These are phyloP conservation scores for Dentipellis sp. DNA, from an alignment of 768 basidiomycete species.

Conservation along the genomic window DNA sequence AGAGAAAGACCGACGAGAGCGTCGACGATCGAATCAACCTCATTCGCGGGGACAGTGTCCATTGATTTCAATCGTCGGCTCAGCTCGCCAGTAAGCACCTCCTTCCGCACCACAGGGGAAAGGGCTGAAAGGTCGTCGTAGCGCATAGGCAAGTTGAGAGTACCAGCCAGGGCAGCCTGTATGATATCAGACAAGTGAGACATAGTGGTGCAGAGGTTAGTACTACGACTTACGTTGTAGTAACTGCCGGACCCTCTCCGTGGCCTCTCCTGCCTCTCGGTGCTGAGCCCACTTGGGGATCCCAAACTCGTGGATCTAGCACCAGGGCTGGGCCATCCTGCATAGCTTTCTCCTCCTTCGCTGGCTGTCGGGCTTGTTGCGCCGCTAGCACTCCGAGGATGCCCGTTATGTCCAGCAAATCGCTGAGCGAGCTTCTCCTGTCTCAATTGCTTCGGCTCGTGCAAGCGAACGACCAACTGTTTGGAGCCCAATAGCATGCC, in stretches of 20 bases:
- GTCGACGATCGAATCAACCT: slow-evolving; percentile 63
- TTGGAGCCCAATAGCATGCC: slow-evolving; percentile 62
- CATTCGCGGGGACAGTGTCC: slow-evolving; percentile 41
- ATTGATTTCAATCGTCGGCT: slow-evolving; percentile 60
- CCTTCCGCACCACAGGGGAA: slow-evolving; percentile 82
- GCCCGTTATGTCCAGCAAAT: slow-evolving; percentile 67
- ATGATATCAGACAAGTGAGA: neutral
- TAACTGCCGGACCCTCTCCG: slow-evolving; percentile 81
- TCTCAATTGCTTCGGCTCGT: slow-evolving; percentile 87
- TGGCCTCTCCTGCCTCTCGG: slow-evolving; percentile 54
- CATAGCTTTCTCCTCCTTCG: slow-evolving; percentile 70
- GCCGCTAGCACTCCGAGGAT: slow-evolving; percentile 73
- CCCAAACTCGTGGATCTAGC: slow-evolving; percentile 40
- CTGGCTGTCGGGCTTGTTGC: slow-evolving; percentile 80
- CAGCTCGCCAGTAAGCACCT: slow-evolving; percentile 77
- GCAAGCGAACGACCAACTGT: slow-evolving; percentile 76
- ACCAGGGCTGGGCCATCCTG: slow-evolving; percentile 69
- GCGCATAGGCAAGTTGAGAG: slow-evolving; percentile 74
- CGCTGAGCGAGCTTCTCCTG: slow-evolving; percentile 82
- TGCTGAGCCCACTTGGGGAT: slow-evolving; percentile 39
- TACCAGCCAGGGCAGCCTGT: slow-evolving; percentile 76
- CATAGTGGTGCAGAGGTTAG: slow-evolving; percentile 2
- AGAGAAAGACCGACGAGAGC: slow-evolving; percentile 60
- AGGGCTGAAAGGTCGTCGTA: slow-evolving; percentile 77
- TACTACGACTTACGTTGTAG: slow-evolving; percentile 49